Percentiles rank a stretch among this genome's conserved stretches.
Evolutionary conservation across 1,284 basidiomycete species (phyloP).

Genomic region (Ganoderma lucidum): DNA sequence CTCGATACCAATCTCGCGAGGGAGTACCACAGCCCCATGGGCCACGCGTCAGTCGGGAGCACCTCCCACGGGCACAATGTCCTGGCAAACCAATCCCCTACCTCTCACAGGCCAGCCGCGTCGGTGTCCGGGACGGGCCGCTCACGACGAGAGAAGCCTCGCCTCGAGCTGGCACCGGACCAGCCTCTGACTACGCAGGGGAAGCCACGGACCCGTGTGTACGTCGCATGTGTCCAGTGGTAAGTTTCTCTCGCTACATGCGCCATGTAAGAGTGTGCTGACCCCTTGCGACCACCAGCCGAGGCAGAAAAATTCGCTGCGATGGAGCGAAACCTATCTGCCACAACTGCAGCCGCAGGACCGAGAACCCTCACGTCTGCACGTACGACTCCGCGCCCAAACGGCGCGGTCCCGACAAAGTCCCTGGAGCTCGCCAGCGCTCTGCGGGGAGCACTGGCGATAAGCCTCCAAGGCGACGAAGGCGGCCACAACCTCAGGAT

Average conservation of each 20-base stretch:
- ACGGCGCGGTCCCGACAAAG: slow-evolving; percentile 78
- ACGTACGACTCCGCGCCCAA: slow-evolving; percentile 73
- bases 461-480: slow-evolving; percentile 38
- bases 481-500: slow-evolving; percentile 32
- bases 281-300: slow-evolving; percentile 50
- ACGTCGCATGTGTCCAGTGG: slow-evolving; percentile 81
- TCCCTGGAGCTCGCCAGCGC: slow-evolving; percentile 75
- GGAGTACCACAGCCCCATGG: slow-evolving; percentile 22
- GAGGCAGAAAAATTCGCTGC: slow-evolving; percentile 80
- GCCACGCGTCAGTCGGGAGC: slow-evolving; percentile 19
- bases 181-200: slow-evolving; percentile 82
- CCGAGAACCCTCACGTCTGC: slow-evolving; percentile 39
- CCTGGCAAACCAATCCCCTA: slow-evolving; percentile 7
- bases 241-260: slow-evolving; percentile 41
- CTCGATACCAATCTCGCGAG: slow-evolving; percentile 18
- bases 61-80: slow-evolving; percentile 27
- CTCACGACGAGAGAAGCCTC: slow-evolving; percentile 63
- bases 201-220: slow-evolving; percentile 75
- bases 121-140: slow-evolving; percentile 19
- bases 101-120: slow-evolving; percentile 22
- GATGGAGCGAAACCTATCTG: slow-evolving; percentile 81
- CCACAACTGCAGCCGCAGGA: slow-evolving; percentile 69
- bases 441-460: slow-evolving; percentile 37
- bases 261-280: background rate
- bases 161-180: slow-evolving; percentile 69